A percentile compares a stretch with the other conserved stretches of the same genome.
phyloP scores from a whole-genome alignment of 331 rosid species.

The Malus hybrid region DNA sequence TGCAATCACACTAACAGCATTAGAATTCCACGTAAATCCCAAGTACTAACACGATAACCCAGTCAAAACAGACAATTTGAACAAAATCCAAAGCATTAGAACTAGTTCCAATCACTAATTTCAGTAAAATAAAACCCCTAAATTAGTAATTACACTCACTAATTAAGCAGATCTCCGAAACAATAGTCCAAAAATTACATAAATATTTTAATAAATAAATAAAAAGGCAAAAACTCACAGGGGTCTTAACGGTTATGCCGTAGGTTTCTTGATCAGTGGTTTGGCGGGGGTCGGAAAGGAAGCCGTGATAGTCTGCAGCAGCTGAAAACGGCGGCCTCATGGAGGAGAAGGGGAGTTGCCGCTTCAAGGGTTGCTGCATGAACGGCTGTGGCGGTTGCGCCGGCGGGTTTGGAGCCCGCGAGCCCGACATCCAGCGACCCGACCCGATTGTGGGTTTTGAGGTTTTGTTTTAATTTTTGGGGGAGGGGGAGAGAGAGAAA shows the following conservation, averaged over 20 bases:
- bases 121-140: background rate
- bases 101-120: background rate
- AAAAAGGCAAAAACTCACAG: constrained; percentile 29
- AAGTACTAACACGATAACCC: background rate
- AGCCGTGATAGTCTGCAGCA: constrained; percentile 70
- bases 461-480: background rate
- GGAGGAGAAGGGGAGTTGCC: constrained; percentile 66
- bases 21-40: background rate
- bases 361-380: constrained; percentile 46
- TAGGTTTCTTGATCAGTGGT: constrained; percentile 45
- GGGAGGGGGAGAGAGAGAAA: background rate
- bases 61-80: background rate
- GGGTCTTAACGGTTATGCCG: constrained; percentile 54
- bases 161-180: constrained; percentile 23
- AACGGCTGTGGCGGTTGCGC: constrained; percentile 42
- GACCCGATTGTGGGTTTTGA: constrained; percentile 11
- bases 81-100: background rate
- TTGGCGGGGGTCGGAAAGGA: constrained; percentile 42
- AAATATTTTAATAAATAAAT: background rate
- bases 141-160: background rate
- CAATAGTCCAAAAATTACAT: background rate
- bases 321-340: constrained; percentile 69
- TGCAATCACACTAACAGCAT: background rate
- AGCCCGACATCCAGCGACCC: constrained; percentile 54
- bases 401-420: constrained; percentile 38